Conservation (phyloP, 306 rosid species). For the Lathyrus aphaca region DNA sequence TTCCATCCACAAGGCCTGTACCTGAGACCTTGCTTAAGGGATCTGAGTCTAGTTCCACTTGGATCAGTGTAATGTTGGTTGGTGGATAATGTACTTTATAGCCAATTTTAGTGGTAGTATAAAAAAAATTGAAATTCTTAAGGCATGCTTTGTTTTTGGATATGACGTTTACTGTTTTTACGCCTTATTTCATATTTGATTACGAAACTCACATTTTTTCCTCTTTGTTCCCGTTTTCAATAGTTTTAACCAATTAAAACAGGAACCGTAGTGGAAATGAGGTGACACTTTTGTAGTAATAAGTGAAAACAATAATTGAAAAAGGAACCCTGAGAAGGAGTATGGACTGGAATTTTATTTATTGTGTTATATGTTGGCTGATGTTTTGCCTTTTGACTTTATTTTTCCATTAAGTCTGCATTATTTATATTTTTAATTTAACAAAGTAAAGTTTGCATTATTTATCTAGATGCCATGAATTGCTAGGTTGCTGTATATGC, state of each 20-base stretch:
- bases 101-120: background rate
- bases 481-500: constrained; percentile 95
- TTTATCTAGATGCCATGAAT: constrained; percentile 50
- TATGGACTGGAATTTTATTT: background rate
- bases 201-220: background rate
- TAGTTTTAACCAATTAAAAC: background rate
- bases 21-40: background rate
- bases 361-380: background rate
- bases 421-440: constrained; percentile 35
- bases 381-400: constrained; percentile 22
- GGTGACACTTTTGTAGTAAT: background rate
- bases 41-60: background rate
- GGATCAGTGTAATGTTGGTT: background rate
- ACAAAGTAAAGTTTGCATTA: constrained; percentile 41
- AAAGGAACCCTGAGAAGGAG: background rate
- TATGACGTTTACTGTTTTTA: background rate
- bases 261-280: background rate
- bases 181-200: background rate
- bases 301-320: constrained; percentile 23
- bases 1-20: background rate
- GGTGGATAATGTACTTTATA: background rate
- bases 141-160: background rate
- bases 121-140: background rate
- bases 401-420: constrained; percentile 18
- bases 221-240: background rate